Evolutionary conservation across 345 rosid genomes (phyloP), one percentile per base, ranked within the genome.

Genomic region (Cardamine resedifolia): DNA sequence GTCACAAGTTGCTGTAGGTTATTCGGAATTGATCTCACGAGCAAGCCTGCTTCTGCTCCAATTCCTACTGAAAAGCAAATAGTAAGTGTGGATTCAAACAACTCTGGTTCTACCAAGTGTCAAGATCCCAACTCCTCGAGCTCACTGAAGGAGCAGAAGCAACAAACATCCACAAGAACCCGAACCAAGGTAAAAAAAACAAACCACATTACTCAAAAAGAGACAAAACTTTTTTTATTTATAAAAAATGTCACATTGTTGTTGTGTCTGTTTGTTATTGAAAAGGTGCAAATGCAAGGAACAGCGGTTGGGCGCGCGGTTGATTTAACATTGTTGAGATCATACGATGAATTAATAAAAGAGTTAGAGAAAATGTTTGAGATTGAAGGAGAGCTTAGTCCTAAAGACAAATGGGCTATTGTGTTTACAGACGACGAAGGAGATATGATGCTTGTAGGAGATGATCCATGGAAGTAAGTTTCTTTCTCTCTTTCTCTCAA

Each of bases 231-330:
- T 24, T 12, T 49, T 5, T 3, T 60, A 3, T 21, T 20, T 19
- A 24, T 19, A 1, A 36, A 4, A 48, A 31, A n/a, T 1, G 19
- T 21, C 43, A 68, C 45, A 23, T 49, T n/a, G n/a, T n/a, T n/a
- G n/a, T n/a, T 45, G 34, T 15, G n/a, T 51, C 4, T 50, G 44
- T 53, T 58, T 58, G 34, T 8, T 62, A 77, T 4, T 81, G 68
- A 19, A 70, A 78, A 89, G 96, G 92, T 87, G 66, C 89, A 87
- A 75, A 89, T 87, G 96, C 87, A 84, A 80, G 96, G 92, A 73
- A 76, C 82, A 21, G 90, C 85, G 23, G 92, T 87, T 52, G 96
- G 92, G 15, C 86, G 92, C 2, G 92, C 96, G 12, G 77, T 87
- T 27, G 92, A 89, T 74, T 64, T 89, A 18, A 78, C 87, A 1